Base-by-base conservation (phyloP, 495 filamentous ascomycete species). In the Hyaloscypha hepaticicola region DNA sequence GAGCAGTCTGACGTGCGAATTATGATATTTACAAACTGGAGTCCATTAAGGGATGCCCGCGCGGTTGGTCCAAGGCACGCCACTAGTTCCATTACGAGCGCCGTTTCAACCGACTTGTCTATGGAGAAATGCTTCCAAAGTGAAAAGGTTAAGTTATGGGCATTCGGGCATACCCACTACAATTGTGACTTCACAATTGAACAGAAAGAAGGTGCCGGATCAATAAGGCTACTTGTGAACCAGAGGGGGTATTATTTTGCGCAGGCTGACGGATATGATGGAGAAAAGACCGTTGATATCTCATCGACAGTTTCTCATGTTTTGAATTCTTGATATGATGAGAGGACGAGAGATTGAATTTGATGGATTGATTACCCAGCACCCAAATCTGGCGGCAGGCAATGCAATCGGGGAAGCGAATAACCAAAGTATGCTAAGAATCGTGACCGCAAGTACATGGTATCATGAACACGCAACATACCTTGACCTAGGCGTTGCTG, bases 151-250 rank as follows among this genome's bases (percentile, higher is more conserved):
- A 72, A 73, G 45, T 22, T 83, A 12, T 83, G 80, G 82, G 83
- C 77, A 22, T 86, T 82, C 70, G 82, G 82, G 3, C 81, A 85
- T 66, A 85, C 83, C 12, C 83, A 86, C 70, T 82, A 75, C 66
- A 83, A 82, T 64, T 77, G 73, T 66, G 74, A 77, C 60, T 82
- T 78, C 63, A 56, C 22, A 61, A 19, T 69, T 67, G 28, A 58
- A 31, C 19, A 31, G 56, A 41, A 58, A 58, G 55, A 61, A 50
- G 31, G 60, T 48, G 33, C 22, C 9, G 49, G 26, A 29, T 19
- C 45, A 61, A 41, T 58, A 41, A 57, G 68, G 45, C 31, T 70
- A 12, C 38, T 64, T 38, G 55, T 70, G 14, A 41, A 41, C 14
- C 38, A 41, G 38, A 41, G 38, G 38, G 38, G 38, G 38, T 41